These are phyloP conservation scores for Didymella sp. DNA, from an alignment of 2,329 filamentous ascomycete genomes.

Conservation along the genomic window DNA sequence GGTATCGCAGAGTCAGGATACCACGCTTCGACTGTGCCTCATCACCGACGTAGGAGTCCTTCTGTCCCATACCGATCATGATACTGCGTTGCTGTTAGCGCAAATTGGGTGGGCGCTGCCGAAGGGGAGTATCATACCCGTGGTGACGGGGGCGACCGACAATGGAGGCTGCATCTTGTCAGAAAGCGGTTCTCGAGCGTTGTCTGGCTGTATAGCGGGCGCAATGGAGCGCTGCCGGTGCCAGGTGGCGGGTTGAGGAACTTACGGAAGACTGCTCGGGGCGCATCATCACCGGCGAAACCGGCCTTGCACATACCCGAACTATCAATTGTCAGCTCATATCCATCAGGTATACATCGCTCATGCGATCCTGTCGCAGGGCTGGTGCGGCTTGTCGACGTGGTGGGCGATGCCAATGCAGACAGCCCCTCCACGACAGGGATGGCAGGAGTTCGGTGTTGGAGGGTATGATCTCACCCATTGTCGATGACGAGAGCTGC, in stretches of 20 bases:
- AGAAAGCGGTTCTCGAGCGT: conserved; percentile 21
- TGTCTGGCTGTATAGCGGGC: conserved; percentile 21
- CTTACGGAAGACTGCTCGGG: conserved; percentile 99
- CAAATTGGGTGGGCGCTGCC: conserved; percentile 26
- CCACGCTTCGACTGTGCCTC: conserved; percentile 99
- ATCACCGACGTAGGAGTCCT: conserved; percentile 99
- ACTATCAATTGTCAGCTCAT: conserved; percentile 63
- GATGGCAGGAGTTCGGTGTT: conserved; percentile 45
- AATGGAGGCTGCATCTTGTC: conserved; percentile 78
- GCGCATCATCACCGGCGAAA: conserved; percentile 99
- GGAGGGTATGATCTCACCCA: conserved; percentile 79
- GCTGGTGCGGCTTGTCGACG: conserved; percentile 31
- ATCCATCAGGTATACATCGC: conserved; percentile 32
- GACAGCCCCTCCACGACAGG: conserved; percentile 50
- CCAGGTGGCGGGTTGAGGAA: conserved; percentile 45
- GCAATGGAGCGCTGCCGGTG: conserved; percentile 22
- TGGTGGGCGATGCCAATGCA: conserved; percentile 35
- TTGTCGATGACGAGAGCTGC: conserved; percentile 99
- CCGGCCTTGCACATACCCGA: conserved; percentile 99
- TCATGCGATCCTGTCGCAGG: conserved; percentile 35
- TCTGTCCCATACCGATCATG: conserved; percentile 99
- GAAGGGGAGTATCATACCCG: conserved; percentile 74
- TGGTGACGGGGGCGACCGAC: conserved; percentile 99
- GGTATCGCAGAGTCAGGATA: conserved; percentile 99
- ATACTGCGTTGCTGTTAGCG: conserved; percentile 71